Conservation (phyloP, 2,329 filamentous ascomycete genomes). For the Stagonosporopsis vannaccii region DNA sequence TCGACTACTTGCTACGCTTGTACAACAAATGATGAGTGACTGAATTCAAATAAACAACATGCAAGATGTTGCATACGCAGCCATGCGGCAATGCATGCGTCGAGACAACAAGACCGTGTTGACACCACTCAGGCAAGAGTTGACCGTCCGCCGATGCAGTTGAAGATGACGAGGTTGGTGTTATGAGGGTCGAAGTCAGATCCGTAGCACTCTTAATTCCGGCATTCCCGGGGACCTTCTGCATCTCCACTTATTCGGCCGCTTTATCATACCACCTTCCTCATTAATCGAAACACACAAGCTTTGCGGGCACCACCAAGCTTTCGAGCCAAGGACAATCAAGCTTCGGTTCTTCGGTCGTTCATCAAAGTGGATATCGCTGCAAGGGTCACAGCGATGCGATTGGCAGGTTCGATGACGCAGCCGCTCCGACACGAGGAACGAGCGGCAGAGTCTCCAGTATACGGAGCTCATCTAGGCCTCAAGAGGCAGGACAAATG, state of each 20-base stretch:
- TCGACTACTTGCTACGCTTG: no score
- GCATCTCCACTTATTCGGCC: slow-evolving; percentile 5
- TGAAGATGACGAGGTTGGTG: no score
- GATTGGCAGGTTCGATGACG: slow-evolving; percentile 1
- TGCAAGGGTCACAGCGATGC: neutral
- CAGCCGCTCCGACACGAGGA: neutral
- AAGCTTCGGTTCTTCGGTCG: slow-evolving; percentile 1
- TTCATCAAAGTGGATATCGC: neutral
- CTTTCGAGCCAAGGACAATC: slow-evolving; percentile 10
- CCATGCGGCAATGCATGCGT: no score
- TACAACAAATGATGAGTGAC: no score
- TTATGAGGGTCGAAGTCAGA: neutral
- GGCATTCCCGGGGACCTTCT: neutral
- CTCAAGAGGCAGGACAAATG: slow-evolving; percentile 11
- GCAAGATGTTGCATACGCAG: no score
- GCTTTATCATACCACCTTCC: slow-evolving; percentile 11
- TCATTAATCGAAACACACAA: slow-evolving; percentile 8
- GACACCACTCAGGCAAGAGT: no score
- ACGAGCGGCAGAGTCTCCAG: neutral
- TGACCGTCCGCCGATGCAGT: no score
- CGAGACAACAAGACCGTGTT: no score
- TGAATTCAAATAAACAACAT: no score
- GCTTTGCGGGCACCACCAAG: slow-evolving; percentile 8
- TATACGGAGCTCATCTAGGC: slow-evolving; percentile 1
- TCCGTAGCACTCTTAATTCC: neutral